phyloP scores from a whole-genome alignment of 2,329 filamentous ascomycete genomes.

The Cladosporium phlei region DNA sequence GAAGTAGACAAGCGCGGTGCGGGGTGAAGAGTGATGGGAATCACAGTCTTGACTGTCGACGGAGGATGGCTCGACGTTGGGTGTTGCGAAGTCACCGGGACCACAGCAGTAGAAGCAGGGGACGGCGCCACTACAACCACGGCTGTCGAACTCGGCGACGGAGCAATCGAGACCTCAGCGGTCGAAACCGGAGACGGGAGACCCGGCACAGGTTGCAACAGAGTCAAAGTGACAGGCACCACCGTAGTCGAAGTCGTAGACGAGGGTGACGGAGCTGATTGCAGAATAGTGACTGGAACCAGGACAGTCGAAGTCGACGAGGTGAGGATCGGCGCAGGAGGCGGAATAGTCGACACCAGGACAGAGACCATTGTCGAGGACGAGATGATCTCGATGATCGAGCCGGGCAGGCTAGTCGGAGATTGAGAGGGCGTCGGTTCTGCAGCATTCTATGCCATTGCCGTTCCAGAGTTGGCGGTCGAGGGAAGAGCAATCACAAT shows the following conservation, averaged over 20 bases:
- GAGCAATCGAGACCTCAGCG: too few species aligned
- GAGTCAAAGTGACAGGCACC: not conserved
- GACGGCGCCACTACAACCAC: not conserved
- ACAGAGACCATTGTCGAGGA: not conserved
- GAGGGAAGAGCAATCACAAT: not conserved
- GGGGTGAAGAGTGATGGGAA: too few species aligned
- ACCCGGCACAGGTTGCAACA: not conserved
- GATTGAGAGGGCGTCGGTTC: not conserved
- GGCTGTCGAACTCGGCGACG: not conserved
- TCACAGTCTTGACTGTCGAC: too few species aligned
- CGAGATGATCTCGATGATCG: not conserved
- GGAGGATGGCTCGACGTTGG: not conserved
- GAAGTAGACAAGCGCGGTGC: too few species aligned
- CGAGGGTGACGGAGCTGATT: too few species aligned
- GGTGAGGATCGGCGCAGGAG: not conserved
- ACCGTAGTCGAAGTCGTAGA: not conserved
- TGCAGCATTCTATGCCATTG: constrained; percentile 3
- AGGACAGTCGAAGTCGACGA: not conserved
- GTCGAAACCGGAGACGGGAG: too few species aligned
- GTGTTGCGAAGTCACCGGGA: not conserved
- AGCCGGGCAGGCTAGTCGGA: not conserved
- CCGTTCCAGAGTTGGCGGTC: not conserved
- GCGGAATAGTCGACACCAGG: not conserved
- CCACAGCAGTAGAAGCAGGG: not conserved
- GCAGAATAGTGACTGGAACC: too few species aligned